Evolutionary conservation across 495 filamentous ascomycete genomes (phyloP), one percentile per base, ranked within the genome.

Genomic region (Neurospora sp.): DNA sequence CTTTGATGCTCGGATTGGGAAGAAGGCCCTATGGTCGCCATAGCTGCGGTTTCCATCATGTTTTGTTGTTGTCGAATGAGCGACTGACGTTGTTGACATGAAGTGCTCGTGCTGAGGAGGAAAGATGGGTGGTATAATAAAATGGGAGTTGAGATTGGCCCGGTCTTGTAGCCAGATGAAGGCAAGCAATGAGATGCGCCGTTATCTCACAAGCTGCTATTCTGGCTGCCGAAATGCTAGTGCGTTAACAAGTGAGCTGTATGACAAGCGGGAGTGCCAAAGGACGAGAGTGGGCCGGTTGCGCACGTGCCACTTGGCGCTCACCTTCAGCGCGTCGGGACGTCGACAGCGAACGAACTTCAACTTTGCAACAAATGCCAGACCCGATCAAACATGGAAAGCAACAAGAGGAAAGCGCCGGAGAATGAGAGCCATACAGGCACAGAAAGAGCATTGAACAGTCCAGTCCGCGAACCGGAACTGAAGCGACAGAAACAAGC

Each of bases 341-440:
- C 44, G 20, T 53, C 17, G 45, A 53, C 42, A 48, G n/a, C 48
- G 20, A 59, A 61, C 27, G n/a, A n/a, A n/a, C 10, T 61, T 61
- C 6, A 3, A 16, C 27, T 22, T 65, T 65, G 17, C 53, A 35
- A 17, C 53, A 4, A 59, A 59, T 6, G 2, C n/a, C 45, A 53
- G 35, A 3, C 3, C 42, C n/a, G 12, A 53, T 22, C 53, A 17
- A 65, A 35, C 6, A 79, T 77, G 76, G 72, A 22, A 38, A 73
- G 9, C 17, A 76, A 45, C n/a, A 79, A 80, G 39, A 78, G 78
- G 40, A 80, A 79, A 69, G 53, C 31, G 31, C 31, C 20, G 38
- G 40, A 69, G 35, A 71, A 59, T 70, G 73, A 77, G 27, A 4
- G 9, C 20, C 4, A 53, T 53, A 8, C 0, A 1, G n/a, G 9